Evolutionary conservation across 2,329 filamentous ascomycete genomes (phyloP), one percentile per base, ranked within the genome.

Genomic region (Alternaria longipes): DNA sequence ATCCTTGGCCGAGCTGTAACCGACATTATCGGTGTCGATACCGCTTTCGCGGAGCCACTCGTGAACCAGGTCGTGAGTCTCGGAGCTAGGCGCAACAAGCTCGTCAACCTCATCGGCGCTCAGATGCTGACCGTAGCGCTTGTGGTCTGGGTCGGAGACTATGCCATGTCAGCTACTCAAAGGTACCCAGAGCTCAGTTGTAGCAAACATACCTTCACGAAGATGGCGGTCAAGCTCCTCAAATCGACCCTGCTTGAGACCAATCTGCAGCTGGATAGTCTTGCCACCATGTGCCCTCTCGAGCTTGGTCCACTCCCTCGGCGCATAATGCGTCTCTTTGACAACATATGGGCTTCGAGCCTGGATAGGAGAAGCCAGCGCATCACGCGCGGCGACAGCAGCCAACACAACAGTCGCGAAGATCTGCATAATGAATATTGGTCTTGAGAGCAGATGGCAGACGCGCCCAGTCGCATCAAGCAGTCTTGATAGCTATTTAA

Each of bases 241-340:
- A 58, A 87, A 86, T 44, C 84, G 83, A 59, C 81, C 80, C 72
- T 89, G 86, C 79, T 84, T 87, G 61, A 89, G 72, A 30, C 84
- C 86, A 69, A 89, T 88, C 51, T 86, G 83, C 47, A 89, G 75
- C 36, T 85, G 77, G 61, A 89, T 82, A 34, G 81, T 76, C 62
- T 85, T 81, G 18, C 80, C 74, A 45, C 81, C 79, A 40, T 84
- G 80, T 3, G 86, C 83, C 32, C 80, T 76, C 40, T 80, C 81
- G 47, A 83, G 70, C 60, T 79, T 79, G 8, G 74, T 80, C 86
- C 86, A 89, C 55, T 77, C 78, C 30, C 76, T 74, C 7, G 87
- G 86, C 11, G 85, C 82, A 65, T 75, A 65, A 71, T 88, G 85
- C 16, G 78, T 80, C 61, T 88, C 86, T 76, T 89, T 89, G 64